phyloP scores from a whole-genome alignment of 768 basidiomycete species.

The Mycena vitilis region DNA sequence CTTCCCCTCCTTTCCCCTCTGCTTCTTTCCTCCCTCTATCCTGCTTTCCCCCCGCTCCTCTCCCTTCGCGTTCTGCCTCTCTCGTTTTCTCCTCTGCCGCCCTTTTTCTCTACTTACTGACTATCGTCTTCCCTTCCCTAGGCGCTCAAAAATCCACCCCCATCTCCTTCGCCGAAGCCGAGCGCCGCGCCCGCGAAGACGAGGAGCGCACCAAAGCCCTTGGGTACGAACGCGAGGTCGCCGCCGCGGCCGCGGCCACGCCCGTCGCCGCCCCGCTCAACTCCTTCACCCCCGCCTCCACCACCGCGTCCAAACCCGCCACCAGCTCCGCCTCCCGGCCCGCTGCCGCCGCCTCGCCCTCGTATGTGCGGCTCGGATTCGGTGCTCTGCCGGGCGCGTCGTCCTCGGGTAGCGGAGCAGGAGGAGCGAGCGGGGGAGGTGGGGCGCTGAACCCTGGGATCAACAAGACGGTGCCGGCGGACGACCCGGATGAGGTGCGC shows the following conservation, averaged over 20 bases:
- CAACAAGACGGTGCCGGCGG: conserved; percentile 41
- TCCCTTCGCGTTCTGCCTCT: too few relatives aligned
- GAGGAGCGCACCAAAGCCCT: conserved; percentile 92
- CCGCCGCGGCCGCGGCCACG: conserved; percentile 48
- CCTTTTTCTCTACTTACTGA: conserved; percentile 53
- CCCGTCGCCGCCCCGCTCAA: conserved; percentile 29
- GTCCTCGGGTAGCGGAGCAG: neutral
- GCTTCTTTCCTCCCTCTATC: too few relatives aligned
- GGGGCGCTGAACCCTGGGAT: conserved; percentile 32
- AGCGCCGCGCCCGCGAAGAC: conserved; percentile 90
- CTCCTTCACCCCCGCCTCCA: conserved; percentile 33
- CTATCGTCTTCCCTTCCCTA: conserved; percentile 69
- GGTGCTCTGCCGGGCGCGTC: conserved; percentile 27
- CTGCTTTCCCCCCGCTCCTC: too few relatives aligned
- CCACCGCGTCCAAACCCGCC: conserved; percentile 41
- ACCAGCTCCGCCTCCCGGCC: conserved; percentile 36
- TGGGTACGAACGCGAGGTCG: conserved; percentile 87
- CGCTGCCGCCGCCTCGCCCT: conserved; percentile 23
- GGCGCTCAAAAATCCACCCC: conserved; percentile 91
- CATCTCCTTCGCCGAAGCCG: conserved; percentile 95
- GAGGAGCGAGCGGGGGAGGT: neutral
- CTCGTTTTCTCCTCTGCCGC: conserved; percentile 13
- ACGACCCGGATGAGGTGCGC: conserved; percentile 67
- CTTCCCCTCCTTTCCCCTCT: too few relatives aligned
- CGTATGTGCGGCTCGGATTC: conserved; percentile 33